Base-by-base conservation (phyloP, 2,329 filamentous ascomycete genomes). In the Graphilbum fragrans region DNA sequence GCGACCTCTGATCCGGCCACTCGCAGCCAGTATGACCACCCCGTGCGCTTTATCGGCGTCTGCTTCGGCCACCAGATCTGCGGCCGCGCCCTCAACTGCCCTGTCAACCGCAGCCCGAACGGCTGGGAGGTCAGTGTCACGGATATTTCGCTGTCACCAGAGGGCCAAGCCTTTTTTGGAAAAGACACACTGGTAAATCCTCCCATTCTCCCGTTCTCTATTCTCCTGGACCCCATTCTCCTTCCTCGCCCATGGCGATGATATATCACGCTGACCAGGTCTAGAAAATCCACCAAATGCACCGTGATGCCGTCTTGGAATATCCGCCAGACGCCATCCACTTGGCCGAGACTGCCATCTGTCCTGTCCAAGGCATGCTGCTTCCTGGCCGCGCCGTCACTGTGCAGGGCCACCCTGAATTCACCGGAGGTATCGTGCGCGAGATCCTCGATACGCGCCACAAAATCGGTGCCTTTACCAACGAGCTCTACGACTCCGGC, bases 21-120 rank as follows among this genome's bases (percentile, higher is more conserved):
- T 2, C 17, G 20, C 6, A 34, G 44, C 9, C 38, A 36, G 19
- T 66, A 85, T 27, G 65, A 67, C 12, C 71, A 80, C 48, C 65
- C 76, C 1, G 73, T 92, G 8, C 72, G 77, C 29, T 61, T 88
- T n/a, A 68, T 94, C 16, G 86, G 86, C 11, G 71, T 92, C 16
- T 94, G 86, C 60, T 94, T 90, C 58, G 86, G 86, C 5, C 86
- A 93, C 57, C 86, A 94, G 64, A 87, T 94, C 52, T 64, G 92
- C 35, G 85, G 74, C 1, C 70, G 86, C 40, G 83, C 85, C 1
- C 56, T 88, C 50, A 83, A 77, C 4, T 71, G 64, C 18, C 71
- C 74, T 50, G 82, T 93, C 3, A 78, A 69, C 29, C 64, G 77
- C 41, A 84, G 75, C 55, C 69, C 77, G 20, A 58, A 64, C 18